Conservation (phyloP, 257 asterid genomes). For the Linderniella brevidens region DNA sequence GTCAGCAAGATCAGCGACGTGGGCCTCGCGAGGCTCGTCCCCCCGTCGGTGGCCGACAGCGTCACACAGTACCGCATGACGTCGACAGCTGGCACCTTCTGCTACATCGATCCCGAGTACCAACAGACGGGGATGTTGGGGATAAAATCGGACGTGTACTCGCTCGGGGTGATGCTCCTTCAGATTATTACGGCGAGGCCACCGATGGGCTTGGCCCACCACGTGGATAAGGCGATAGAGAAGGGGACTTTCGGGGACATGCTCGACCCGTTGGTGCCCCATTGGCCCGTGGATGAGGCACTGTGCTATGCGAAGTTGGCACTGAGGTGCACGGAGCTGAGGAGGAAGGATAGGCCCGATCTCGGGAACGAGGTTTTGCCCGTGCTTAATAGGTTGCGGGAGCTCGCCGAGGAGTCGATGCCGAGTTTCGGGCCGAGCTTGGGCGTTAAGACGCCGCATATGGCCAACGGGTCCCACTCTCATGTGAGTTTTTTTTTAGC, state of each 20-base stretch:
- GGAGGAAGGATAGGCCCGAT: constrained; percentile 79
- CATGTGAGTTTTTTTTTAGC: constrained; percentile 12
- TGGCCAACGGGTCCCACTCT: constrained; percentile 9
- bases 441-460: constrained; percentile 6
- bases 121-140: constrained; percentile 94
- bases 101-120: constrained; percentile 87
- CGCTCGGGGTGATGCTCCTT: constrained; percentile 75
- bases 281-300: constrained; percentile 81
- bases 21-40: constrained; percentile 86
- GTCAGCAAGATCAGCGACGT: constrained; percentile 92
- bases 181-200: constrained; percentile 64
- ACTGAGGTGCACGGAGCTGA: constrained; percentile 59
- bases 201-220: constrained; percentile 90
- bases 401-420: constrained; percentile 49
- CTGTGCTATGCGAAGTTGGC: constrained; percentile 50
- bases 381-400: constrained; percentile 50
- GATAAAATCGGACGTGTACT: constrained; percentile 66
- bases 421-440: constrained; percentile 9
- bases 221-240: constrained; percentile 65
- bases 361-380: constrained; percentile 47
- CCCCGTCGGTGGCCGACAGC: constrained; percentile 72
- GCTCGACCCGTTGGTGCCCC: constrained; percentile 63
- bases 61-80: constrained; percentile 93
- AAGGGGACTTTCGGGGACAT: constrained; percentile 51
- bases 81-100: constrained; percentile 87